A percentile compares a stretch with the other conserved stretches of the same genome.
phyloP scores from a whole-genome alignment of 2,329 filamentous ascomycete genomes.

The Aspergillus carbonarius region DNA sequence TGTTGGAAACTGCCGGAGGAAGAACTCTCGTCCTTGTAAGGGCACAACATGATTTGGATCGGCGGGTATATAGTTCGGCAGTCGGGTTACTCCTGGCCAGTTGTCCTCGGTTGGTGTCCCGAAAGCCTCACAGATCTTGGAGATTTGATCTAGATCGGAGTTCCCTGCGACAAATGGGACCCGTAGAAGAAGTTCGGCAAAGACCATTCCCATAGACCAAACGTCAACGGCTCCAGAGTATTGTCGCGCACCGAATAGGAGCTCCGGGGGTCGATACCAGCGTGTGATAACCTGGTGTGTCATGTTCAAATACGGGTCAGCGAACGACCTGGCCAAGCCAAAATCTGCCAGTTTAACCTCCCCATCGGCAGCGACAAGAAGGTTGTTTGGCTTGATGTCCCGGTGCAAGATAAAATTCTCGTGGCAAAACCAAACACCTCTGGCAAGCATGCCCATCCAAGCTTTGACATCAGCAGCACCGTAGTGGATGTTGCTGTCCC shows the following conservation, averaged over 20 bases:
- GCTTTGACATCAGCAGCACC: slow-evolving; percentile 89
- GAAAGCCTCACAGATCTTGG: slow-evolving; percentile 77
- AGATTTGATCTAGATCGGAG: slow-evolving; percentile 82
- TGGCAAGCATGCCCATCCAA: slow-evolving; percentile 96
- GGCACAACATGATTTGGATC: slow-evolving; percentile 58
- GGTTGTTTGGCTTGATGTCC: slow-evolving; percentile 98
- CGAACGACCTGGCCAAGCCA: slow-evolving; percentile 84
- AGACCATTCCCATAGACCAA: slow-evolving; percentile 90
- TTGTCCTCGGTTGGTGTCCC: slow-evolving; percentile 91
- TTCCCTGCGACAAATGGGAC: slow-evolving; percentile 80
- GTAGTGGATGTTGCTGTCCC: slow-evolving; percentile 80
- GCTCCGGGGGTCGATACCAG: slow-evolving; percentile 93
- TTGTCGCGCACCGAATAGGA: slow-evolving; percentile 84
- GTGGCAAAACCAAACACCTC: slow-evolving; percentile 95
- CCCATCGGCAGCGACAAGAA: slow-evolving; percentile 89
- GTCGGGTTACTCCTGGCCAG: slow-evolving; percentile 84
- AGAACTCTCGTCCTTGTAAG: slow-evolving; percentile 66
- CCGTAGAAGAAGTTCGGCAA: slow-evolving; percentile 84
- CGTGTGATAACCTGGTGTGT: slow-evolving; percentile 92
- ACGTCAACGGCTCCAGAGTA: slow-evolving; percentile 91
- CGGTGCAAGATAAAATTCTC: slow-evolving; percentile 91
- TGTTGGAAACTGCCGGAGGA: slow-evolving; percentile 73
- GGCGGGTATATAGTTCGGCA: slow-evolving; percentile 77
- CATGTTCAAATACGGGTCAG: slow-evolving; percentile 86
- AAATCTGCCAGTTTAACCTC: slow-evolving; percentile 97